Percentiles rank a stretch among this genome's conserved stretches.
phyloP scores from a whole-genome alignment of 31 red algal genomes.

The Endocladia muricata region DNA sequence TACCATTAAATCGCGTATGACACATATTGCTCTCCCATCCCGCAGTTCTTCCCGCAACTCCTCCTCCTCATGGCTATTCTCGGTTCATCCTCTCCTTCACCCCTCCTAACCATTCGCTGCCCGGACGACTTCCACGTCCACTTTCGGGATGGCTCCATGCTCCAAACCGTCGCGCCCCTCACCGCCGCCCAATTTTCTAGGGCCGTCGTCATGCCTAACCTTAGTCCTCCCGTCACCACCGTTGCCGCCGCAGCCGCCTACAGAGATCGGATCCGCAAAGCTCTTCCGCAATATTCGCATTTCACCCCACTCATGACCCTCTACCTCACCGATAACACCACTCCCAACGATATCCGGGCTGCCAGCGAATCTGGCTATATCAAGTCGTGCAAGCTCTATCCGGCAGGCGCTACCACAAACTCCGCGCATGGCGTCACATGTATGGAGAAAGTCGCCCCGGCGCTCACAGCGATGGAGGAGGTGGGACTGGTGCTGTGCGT shows the following conservation, averaged over 20 bases:
- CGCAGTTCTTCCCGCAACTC: no score
- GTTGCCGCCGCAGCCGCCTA: constrained; percentile 65
- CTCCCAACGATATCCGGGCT: constrained; percentile 43
- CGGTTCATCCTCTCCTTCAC: no score
- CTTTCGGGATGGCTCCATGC: constrained; percentile 80
- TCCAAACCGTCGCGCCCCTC: constrained; percentile 70
- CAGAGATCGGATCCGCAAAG: constrained; percentile 48
- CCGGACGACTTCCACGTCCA: constrained; percentile 97
- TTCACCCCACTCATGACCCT: constrained; percentile 85
- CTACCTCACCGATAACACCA: constrained; percentile 87
- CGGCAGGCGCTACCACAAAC: constrained; percentile 95
- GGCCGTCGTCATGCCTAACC: constrained; percentile 92
- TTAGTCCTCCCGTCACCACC: constrained; percentile 75
- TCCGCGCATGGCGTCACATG: constrained; percentile 74
- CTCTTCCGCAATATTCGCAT: constrained; percentile 9
- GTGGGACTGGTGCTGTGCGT: constrained; percentile 83
- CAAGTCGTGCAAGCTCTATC: constrained; percentile 90
- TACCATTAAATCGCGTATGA: no score
- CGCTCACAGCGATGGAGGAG: constrained; percentile 67
- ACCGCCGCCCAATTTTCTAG: constrained; percentile 64
- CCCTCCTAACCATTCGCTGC: constrained; percentile 62
- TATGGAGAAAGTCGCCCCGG: constrained; percentile 53
- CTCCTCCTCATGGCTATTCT: no score
- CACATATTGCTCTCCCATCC: no score
- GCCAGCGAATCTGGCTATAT: constrained; percentile 57